phyloP scores from a whole-genome alignment of 1,139 yeast genomes.

The Suhomyces guaymorum region DNA sequence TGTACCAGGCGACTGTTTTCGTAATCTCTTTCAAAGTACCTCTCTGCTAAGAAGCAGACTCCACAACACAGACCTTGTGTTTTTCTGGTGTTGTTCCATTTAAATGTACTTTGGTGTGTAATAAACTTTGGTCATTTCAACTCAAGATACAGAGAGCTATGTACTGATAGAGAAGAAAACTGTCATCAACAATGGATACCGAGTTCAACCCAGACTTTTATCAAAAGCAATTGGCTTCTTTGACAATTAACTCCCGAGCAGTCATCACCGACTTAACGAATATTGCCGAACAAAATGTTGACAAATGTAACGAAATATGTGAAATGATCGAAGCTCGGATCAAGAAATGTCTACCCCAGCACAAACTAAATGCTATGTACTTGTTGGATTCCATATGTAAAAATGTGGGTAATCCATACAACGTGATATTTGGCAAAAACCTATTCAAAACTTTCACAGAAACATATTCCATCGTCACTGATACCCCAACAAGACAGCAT shows the following conservation, averaged over 20 bases:
- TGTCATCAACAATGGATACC: conserved; percentile 5
- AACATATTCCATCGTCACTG: conserved; percentile 42
- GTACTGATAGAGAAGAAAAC: conserved; percentile 3
- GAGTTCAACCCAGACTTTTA: conserved; percentile 33
- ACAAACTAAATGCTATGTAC: conserved; percentile 41
- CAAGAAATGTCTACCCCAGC: conserved; percentile 39
- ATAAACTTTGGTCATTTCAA: conserved; percentile 7
- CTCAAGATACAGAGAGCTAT: conserved; percentile 3
- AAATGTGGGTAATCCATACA: conserved; percentile 48
- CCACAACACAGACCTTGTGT: conserved; percentile 1
- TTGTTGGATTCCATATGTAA: conserved; percentile 46
- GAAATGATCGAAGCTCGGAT: conserved; percentile 38
- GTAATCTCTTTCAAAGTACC: conserved; percentile 5
- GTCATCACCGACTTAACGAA: conserved; percentile 43
- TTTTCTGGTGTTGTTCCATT: conserved; percentile 3
- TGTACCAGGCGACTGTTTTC: conserved; percentile 7
- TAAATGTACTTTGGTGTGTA: conserved; percentile 9
- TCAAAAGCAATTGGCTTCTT: conserved; percentile 32
- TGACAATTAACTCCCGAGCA: conserved; percentile 42
- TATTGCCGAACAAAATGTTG: conserved; percentile 36
- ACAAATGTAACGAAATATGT: conserved; percentile 35
- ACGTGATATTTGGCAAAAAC: conserved; percentile 36
- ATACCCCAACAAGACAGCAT: conserved; percentile 38
- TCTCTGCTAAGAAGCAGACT: conserved; percentile 5
- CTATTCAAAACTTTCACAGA: conserved; percentile 40